Evolutionary conservation across 192 early-diverging fungal species (phyloP).

Genomic region (Gaertneriomyces sp.): DNA sequence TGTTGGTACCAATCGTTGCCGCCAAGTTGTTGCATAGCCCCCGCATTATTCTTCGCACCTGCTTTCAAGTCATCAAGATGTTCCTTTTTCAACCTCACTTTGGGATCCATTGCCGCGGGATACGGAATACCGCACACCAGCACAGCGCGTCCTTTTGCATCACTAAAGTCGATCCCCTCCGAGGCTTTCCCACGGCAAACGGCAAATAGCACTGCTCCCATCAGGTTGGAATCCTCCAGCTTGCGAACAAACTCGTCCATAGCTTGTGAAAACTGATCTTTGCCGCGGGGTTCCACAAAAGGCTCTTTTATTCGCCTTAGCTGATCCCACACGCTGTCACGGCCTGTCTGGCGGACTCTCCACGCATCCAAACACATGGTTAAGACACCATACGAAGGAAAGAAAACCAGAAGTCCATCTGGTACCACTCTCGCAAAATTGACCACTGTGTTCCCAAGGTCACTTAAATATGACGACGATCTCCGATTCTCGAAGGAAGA

Average conservation of each 20-base stretch:
- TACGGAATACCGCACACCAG: slow-evolving; percentile 63
- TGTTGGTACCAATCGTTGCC: slow-evolving; percentile 61
- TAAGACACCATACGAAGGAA: slow-evolving; percentile 48
- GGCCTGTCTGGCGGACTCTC: slow-evolving; percentile 10
- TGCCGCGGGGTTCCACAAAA: slow-evolving; percentile 49
- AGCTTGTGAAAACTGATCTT: slow-evolving; percentile 46
- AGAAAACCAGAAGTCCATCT: slow-evolving; percentile 55
- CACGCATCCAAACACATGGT: slow-evolving; percentile 39
- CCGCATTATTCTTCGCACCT: not conserved
- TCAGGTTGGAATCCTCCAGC: slow-evolving; percentile 23
- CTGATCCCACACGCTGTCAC: slow-evolving; percentile 28
- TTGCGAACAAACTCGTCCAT: slow-evolving; percentile 45
- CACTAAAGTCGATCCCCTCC: slow-evolving; percentile 71
- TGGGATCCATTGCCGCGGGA: slow-evolving; percentile 46
- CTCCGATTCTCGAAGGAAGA: slow-evolving; percentile 46
- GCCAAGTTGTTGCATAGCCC: slow-evolving; percentile 18
- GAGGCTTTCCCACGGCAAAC: slow-evolving; percentile 71
- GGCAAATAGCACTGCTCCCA: slow-evolving; percentile 63
- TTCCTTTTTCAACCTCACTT: slow-evolving; percentile 49
- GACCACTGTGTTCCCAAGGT: slow-evolving; percentile 48
- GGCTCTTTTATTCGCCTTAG: slow-evolving; percentile 38
- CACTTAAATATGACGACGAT: slow-evolving; percentile 33
- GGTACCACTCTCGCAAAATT: slow-evolving; percentile 43
- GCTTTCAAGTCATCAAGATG: slow-evolving; percentile 36
- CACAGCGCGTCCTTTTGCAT: slow-evolving; percentile 63